Conservation (phyloP, 2,329 filamentous ascomycete genomes). For the Botrytis elliptica region DNA sequence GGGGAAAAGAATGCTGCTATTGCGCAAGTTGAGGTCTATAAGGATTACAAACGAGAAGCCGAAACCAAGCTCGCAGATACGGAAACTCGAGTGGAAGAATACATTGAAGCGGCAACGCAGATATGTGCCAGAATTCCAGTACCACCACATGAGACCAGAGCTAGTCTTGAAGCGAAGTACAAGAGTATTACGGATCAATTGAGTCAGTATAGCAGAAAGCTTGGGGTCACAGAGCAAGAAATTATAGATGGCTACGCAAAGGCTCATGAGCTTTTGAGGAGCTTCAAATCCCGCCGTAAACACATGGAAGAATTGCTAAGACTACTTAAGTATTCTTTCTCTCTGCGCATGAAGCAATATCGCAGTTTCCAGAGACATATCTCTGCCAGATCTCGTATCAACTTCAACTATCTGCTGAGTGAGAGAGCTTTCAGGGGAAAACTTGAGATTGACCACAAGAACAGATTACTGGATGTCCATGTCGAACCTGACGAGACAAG, state of each 20-base stretch:
- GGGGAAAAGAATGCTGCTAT: conserved; percentile 62
- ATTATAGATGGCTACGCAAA: conserved; percentile 52
- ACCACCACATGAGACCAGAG: conserved; percentile 61
- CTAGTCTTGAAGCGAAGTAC: conserved; percentile 55
- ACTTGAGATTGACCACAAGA: conserved; percentile 73
- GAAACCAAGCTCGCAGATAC: conserved; percentile 51
- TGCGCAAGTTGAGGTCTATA: conserved; percentile 50
- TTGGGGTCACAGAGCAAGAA: conserved; percentile 64
- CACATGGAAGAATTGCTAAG: conserved; percentile 46
- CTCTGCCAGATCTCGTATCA: conserved; percentile 78
- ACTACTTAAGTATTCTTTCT: conserved; percentile 58
- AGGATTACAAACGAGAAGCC: conserved; percentile 46
- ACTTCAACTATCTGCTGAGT: conserved; percentile 84
- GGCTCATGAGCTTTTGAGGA: conserved; percentile 43
- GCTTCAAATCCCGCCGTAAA: conserved; percentile 46
- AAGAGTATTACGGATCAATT: conserved; percentile 58
- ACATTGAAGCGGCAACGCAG: conserved; percentile 52
- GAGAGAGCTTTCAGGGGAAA: conserved; percentile 86
- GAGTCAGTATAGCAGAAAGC: conserved; percentile 52
- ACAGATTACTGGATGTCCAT: conserved; percentile 73
- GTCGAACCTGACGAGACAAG: conserved; percentile 71
- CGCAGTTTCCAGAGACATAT: conserved; percentile 79
- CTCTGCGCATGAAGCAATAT: conserved; percentile 73
- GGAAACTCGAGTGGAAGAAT: conserved; percentile 50
- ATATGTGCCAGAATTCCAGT: conserved; percentile 60